Evolutionary conservation across 148 eudicot genomes (phyloP), one percentile per base, ranked within the genome.

Genomic region (Chenopodium quinoa): DNA sequence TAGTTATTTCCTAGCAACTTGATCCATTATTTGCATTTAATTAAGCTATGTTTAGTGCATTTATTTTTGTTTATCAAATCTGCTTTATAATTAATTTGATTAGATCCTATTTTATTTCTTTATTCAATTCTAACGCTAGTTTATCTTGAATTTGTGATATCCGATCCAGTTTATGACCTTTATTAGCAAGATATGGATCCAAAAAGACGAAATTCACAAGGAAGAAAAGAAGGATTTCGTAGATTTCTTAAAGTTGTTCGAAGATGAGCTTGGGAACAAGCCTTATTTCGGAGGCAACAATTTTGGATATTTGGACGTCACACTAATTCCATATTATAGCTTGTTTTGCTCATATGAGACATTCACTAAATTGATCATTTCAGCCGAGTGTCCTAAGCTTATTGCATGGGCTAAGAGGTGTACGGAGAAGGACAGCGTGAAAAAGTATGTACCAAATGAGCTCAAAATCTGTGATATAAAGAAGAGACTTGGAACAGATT

Each of bases 241-340:
- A 48, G 85, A 83, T 6, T 8, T 25, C 69, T 78, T 90, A 7
- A 90, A 80, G 79, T 34, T 78, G 52, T 34, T 90, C 3, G 91
- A 90, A 77, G 83, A 71, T 47, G 89, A 71, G 68, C 88, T 90
- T 14, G 91, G 90, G n/a, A 84, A 88, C 27, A 79, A 84, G 67
- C 85, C 86, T 6, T 90, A 87, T 76, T 90, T 88, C 63, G 91
- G 90, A 37, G 91, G 91, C 19, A 79, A 85, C 7, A 34, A n/a
- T 4, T 90, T 90, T 46, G 89, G 90, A 20, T 84, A 75, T 60
- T 47, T 88, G 13, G 90, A 89, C 71, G 19, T 86, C 11, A 85
- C 85, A 4, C 46, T 89, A 27, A 72, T 88, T 12, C 71, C 86
- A 1, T 71, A 80, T 76, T 86, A 87, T 48, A 48, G 52, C 52